phyloP scores from a whole-genome alignment of 2,329 filamentous ascomycete species.

The Aspergillus chevalieri region DNA sequence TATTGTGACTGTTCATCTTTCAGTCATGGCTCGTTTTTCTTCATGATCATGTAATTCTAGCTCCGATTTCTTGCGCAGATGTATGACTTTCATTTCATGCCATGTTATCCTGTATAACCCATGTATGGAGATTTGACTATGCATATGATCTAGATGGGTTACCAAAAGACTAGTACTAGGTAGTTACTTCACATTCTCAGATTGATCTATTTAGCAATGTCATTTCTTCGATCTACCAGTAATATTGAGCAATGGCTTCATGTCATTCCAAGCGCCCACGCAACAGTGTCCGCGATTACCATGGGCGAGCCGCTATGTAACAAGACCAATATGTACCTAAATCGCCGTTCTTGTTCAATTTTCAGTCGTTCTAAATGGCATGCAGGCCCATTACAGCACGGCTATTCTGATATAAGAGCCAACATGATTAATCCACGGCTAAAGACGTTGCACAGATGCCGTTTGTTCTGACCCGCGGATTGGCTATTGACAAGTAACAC shows the following conservation, averaged over 20 bases:
- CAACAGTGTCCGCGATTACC: neutral
- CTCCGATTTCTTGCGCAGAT: constrained; percentile 2
- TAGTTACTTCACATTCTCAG: neutral
- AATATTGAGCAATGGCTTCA: neutral
- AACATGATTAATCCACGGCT: neutral
- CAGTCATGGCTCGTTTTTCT: constrained; percentile 2
- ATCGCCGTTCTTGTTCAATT: neutral
- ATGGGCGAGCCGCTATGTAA: neutral
- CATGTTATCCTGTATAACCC: constrained; percentile 2
- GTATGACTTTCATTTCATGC: neutral
- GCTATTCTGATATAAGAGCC: neutral
- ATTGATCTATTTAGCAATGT: neutral
- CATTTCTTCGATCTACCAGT: neutral
- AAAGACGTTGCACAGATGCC: too few relatives aligned
- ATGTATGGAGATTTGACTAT: neutral
- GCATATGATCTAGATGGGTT: too few relatives aligned
- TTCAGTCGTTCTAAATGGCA: too few relatives aligned
- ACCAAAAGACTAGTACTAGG: too few relatives aligned
- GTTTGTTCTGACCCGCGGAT: too few relatives aligned
- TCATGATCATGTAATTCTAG: constrained; percentile 14
- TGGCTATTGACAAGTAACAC: neutral
- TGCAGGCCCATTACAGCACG: too few relatives aligned
- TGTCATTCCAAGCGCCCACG: neutral
- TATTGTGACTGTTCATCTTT: constrained; percentile 3
- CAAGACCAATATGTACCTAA: neutral